phyloP scores from a whole-genome alignment of 2,329 filamentous ascomycete genomes.

The Aspergillus niger region DNA sequence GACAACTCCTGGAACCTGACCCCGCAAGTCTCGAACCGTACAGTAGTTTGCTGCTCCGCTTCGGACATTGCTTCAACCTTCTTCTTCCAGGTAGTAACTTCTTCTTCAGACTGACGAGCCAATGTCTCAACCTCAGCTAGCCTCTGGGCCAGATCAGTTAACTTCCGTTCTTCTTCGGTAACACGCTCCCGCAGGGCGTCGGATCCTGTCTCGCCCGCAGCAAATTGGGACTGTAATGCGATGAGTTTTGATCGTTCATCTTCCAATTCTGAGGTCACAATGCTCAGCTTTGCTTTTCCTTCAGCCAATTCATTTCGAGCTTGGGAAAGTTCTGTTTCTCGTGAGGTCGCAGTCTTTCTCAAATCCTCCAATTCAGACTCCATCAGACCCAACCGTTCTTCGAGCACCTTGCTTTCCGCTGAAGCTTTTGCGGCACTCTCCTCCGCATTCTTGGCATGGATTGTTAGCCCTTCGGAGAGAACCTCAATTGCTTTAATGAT shows the following conservation, averaged over 20 bases:
- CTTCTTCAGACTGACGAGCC: conserved; percentile 73
- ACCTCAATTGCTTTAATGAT: conserved; percentile 63
- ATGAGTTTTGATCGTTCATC: conserved; percentile 71
- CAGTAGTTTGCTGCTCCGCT: conserved; percentile 40
- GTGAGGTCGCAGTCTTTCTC: conserved; percentile 55
- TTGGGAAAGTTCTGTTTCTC: conserved; percentile 56
- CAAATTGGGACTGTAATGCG: conserved; percentile 69
- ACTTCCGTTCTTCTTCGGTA: conserved; percentile 72
- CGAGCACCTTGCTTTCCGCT: conserved; percentile 64
- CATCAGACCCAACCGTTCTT: conserved; percentile 57
- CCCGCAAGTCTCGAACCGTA: conserved; percentile 69
- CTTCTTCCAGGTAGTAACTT: conserved; percentile 68
- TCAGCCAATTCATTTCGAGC: conserved; percentile 57
- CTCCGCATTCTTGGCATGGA: conserved; percentile 63
- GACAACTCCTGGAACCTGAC: conserved; percentile 79
- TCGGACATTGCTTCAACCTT: conserved; percentile 47
- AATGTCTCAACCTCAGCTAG: conserved; percentile 76
- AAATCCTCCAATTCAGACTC: conserved; percentile 59
- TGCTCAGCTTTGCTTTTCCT: conserved; percentile 50
- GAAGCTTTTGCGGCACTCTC: conserved; percentile 62
- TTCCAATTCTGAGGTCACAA: conserved; percentile 56
- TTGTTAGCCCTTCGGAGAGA: conserved; percentile 60
- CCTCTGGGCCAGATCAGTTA: conserved; percentile 67
- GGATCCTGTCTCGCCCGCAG: conserved; percentile 80
- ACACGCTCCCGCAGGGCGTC: conserved; percentile 74